Evolutionary conservation across 1,139 yeast genomes (phyloP).

Genomic region (Protomyces arabidopsidicola): DNA sequence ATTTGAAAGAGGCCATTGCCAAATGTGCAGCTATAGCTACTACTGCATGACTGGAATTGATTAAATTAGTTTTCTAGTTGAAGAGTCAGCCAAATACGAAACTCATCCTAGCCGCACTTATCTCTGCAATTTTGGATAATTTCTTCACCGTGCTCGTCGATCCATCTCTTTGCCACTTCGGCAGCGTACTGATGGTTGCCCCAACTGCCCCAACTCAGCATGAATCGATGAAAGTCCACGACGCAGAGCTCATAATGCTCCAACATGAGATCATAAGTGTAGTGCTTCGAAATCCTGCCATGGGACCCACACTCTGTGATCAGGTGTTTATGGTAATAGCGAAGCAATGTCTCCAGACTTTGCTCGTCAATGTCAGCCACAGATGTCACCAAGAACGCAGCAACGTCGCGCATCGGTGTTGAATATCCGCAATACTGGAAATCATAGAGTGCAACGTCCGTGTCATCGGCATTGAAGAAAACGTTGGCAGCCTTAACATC

Average conservation of each 20-base stretch:
- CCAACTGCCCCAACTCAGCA: slow-evolving; percentile 17
- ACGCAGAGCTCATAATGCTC: slow-evolving; percentile 2
- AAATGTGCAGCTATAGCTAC: too few relatives aligned
- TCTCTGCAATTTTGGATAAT: not conserved
- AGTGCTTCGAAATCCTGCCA: not conserved
- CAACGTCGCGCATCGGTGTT: slow-evolving; percentile 1
- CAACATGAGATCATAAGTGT: not conserved
- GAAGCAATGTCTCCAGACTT: not conserved
- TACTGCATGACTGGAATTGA: too few relatives aligned
- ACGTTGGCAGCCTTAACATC: slow-evolving; percentile 6
- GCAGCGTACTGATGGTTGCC: not conserved
- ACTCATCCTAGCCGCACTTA: too few relatives aligned
- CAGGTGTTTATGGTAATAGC: not conserved
- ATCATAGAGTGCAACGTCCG: not conserved
- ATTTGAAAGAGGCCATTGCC: too few relatives aligned
- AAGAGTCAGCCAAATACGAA: too few relatives aligned
- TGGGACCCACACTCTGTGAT: not conserved
- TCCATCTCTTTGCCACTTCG: not conserved
- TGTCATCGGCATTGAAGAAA: not conserved
- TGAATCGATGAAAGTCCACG: slow-evolving; percentile 3
- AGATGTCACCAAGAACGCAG: slow-evolving; percentile 1
- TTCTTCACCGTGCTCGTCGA: not conserved
- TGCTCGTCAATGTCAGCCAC: not conserved
- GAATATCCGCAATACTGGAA: slow-evolving; percentile 3
- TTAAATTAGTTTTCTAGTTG: too few relatives aligned